Evolutionary conservation across 2,329 filamentous ascomycete species (phyloP).

Genomic region (Colletotrichum horii): DNA sequence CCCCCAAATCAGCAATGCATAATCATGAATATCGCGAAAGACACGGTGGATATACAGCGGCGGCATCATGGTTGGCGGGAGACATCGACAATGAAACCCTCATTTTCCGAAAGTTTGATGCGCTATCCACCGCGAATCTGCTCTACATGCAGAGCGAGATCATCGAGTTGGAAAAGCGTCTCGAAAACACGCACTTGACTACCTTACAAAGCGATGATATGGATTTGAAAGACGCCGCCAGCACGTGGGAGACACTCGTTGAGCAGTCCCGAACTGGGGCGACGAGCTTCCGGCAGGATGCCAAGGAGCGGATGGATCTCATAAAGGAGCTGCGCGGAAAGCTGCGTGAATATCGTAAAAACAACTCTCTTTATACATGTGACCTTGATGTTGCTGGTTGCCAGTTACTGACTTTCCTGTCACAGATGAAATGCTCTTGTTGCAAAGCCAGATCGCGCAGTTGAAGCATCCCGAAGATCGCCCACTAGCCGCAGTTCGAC

Average conservation of each 20-base stretch:
- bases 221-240: not conserved
- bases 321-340: not conserved
- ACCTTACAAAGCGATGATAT: not conserved
- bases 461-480: not conserved
- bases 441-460: not conserved
- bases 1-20: no score
- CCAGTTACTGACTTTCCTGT: not conserved
- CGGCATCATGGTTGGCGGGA: not conserved
- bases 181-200: not conserved
- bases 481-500: not conserved
- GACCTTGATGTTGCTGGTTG: not conserved
- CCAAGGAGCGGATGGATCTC: not conserved
- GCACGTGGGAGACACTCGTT: constrained; percentile 4
- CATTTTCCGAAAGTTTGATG: constrained; percentile 10
- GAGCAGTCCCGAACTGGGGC: not conserved
- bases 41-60: accelerated
- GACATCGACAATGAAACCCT: constrained; percentile 4
- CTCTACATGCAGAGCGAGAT: constrained; percentile 11
- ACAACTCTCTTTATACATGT: not conserved
- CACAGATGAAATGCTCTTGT: not conserved
- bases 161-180: not conserved
- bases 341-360: not conserved
- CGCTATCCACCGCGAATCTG: not conserved
- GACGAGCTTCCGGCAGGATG: not conserved
- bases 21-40: accelerated